phyloP scores from a whole-genome alignment of 106 monocot species.

The Dendrobium chrysotoxum region DNA sequence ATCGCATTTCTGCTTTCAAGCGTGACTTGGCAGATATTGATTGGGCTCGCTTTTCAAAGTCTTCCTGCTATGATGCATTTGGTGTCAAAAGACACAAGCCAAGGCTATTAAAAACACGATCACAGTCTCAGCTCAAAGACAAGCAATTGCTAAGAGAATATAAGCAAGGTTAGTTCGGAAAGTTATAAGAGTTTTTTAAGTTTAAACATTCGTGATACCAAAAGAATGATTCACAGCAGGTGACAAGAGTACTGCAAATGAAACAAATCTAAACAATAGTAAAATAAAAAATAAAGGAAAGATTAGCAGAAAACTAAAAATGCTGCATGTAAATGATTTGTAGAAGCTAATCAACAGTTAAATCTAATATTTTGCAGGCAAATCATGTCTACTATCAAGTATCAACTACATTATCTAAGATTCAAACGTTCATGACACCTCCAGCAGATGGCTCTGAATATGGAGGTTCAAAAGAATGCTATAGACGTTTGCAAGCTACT shows the following conservation, averaged over 20 bases:
- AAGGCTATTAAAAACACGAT: not conserved
- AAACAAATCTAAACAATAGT: not conserved
- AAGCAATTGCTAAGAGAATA: not conserved
- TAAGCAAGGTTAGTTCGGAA: not conserved
- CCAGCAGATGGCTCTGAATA: not conserved
- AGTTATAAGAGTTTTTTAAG: not conserved
- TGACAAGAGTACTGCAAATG: not conserved
- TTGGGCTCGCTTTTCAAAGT: constrained; percentile 82
- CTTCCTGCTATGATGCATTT: constrained; percentile 47
- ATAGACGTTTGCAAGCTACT: too few relatives aligned
- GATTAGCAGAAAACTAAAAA: not conserved
- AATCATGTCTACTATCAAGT: not conserved
- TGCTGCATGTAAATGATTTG: not conserved
- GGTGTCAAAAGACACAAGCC: not conserved
- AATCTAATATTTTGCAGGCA: not conserved
- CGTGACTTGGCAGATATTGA: constrained; percentile 81
- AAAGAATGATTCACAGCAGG: not conserved
- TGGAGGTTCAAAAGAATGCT: too few relatives aligned
- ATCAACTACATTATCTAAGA: not conserved
- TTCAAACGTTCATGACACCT: not conserved
- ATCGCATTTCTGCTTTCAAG: constrained; percentile 85
- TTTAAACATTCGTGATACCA: not conserved
- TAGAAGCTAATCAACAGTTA: not conserved
- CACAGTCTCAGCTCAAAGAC: not conserved
- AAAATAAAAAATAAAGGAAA: not conserved